Conservation (phyloP, 164 flowering plant species). For the Dillenia suffruticosa region DNA sequence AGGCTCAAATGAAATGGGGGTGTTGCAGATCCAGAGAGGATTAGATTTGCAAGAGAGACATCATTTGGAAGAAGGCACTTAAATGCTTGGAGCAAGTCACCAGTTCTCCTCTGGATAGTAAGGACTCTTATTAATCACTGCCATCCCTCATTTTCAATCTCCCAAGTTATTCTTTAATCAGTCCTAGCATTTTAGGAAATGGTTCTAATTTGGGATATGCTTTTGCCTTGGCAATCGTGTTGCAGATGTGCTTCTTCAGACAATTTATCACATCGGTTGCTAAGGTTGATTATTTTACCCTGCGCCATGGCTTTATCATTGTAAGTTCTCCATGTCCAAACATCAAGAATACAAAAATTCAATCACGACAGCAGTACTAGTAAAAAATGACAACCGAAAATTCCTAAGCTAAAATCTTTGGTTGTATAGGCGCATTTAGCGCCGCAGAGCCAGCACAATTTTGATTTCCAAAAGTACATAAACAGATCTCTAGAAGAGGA, state of each 20-base stretch:
- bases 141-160: no score
- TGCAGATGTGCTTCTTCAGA: constrained; percentile 45
- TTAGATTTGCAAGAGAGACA: constrained; percentile 29
- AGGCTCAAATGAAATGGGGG: neutral
- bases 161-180: no score
- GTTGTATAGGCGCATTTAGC: constrained; percentile 22
- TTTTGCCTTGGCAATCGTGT: neutral
- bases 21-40: constrained; percentile 33
- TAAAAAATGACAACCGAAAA: no score
- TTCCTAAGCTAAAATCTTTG: neutral
- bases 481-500: constrained; percentile 31
- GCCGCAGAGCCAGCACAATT: constrained; percentile 17
- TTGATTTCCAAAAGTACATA: constrained; percentile 38
- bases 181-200: no score
- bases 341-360: no score
- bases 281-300: constrained; percentile 19
- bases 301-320: constrained; percentile 25
- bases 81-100: constrained; percentile 22
- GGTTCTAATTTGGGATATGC: neutral
- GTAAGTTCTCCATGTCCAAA: constrained; percentile 4
- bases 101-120: constrained; percentile 26
- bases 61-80: constrained; percentile 36
- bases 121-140: constrained; percentile 1
- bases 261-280: constrained; percentile 23
- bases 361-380: no score